Conservation (phyloP, 2,329 filamentous ascomycete species). For the Knoxdaviesia capensis region DNA sequence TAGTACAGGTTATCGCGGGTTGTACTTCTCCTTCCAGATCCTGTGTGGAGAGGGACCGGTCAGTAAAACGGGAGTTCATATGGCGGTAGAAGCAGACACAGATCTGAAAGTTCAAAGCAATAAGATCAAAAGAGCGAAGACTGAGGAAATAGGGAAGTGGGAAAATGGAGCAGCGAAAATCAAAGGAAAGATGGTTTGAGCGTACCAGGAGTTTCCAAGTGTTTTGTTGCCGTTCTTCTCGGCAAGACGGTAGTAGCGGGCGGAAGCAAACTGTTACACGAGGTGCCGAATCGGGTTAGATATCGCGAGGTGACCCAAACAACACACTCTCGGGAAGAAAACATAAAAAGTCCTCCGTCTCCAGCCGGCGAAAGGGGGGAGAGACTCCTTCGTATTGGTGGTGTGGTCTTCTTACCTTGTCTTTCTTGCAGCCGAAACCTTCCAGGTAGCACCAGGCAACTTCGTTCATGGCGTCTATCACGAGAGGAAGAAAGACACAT, state of each 20-base stretch:
- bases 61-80: constrained; percentile 1
- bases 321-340: constrained; percentile 3
- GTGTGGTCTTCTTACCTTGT: constrained; percentile 55
- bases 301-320: no score
- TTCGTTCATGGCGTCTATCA: constrained; percentile 89
- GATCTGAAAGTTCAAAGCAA: neutral
- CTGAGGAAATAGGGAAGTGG: constrained; percentile 1
- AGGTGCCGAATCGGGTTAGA: no score
- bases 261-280: constrained; percentile 44
- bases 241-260: constrained; percentile 80
- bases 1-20: constrained; percentile 13
- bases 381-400: no score
- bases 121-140: neutral
- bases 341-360: neutral
- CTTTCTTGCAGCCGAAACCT: constrained; percentile 93
- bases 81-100: neutral
- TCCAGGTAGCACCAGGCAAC: constrained; percentile 89
- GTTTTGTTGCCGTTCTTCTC: constrained; percentile 79
- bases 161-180: constrained; percentile 5
- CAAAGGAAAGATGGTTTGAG: constrained; percentile 10
- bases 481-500: neutral
- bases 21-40: constrained; percentile 99
- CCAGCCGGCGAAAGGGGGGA: no score
- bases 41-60: constrained; percentile 20
- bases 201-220: constrained; percentile 88